These are phyloP conservation scores for Madurella mycetomatis DNA, from an alignment of 2,329 filamentous ascomycete species.

Conservation along the genomic window DNA sequence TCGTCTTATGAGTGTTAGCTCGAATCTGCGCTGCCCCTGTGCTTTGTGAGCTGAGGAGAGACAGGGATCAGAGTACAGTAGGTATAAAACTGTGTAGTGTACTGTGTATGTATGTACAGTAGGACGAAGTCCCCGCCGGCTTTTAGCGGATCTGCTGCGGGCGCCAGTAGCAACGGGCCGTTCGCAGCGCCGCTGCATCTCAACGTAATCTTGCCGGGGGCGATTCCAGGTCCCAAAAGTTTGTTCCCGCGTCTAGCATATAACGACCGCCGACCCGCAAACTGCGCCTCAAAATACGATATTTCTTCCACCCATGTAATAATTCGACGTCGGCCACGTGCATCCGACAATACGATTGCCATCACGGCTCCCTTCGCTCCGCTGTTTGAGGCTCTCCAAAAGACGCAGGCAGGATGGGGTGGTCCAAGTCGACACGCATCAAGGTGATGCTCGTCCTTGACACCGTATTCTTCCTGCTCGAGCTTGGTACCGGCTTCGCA, in stretches of 20 bases:
- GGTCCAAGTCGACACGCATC: constrained; percentile 91
- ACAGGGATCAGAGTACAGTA: neutral
- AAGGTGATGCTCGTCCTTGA: constrained; percentile 90
- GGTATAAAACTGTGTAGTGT: too few relatives aligned
- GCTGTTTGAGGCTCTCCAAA: neutral
- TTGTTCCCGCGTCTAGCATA: neutral
- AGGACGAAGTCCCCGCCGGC: too few relatives aligned
- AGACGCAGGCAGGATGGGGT: constrained; percentile 56
- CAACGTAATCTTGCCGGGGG: too few relatives aligned
- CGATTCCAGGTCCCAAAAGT: neutral
- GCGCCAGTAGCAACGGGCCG: too few relatives aligned
- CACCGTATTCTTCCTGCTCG: constrained; percentile 81
- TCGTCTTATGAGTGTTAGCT: neutral
- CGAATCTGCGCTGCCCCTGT: neutral
- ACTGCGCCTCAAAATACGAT: neutral
- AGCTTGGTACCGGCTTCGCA: constrained; percentile 78
- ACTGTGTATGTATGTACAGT: too few relatives aligned
- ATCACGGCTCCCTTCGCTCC: neutral
- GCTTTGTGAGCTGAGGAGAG: neutral
- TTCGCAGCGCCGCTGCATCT: too few relatives aligned
- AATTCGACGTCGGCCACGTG: neutral
- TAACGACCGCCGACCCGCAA: too few relatives aligned
- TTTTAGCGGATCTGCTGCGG: too few relatives aligned
- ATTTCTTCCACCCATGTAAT: neutral
- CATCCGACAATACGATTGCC: neutral